Evolutionary conservation across 306 rosid species (phyloP).

Genomic region (Oemleria cerasiformis): DNA sequence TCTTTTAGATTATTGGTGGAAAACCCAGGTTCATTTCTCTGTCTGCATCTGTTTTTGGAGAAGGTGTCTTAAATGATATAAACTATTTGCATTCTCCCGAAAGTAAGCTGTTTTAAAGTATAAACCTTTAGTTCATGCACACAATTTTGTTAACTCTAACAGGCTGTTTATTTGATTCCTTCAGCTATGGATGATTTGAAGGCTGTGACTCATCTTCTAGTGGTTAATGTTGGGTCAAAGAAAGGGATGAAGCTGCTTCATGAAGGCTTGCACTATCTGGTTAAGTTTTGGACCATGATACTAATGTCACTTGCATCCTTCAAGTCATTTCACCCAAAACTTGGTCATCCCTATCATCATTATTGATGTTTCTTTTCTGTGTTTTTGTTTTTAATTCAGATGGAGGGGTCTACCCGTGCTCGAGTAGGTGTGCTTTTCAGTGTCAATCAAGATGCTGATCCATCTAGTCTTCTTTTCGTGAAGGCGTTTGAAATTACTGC

Average conservation of each 20-base stretch:
- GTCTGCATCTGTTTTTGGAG: conserved; percentile 49
- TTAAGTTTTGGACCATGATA: conserved; percentile 30
- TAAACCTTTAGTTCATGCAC: conserved; percentile 20
- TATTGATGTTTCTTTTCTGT: conserved; percentile 2
- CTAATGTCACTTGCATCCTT: conserved; percentile 18
- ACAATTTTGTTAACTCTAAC: conserved; percentile 26
- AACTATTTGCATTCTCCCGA: conserved; percentile 76
- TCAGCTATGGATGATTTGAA: conserved; percentile 87
- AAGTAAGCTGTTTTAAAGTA: conserved; percentile 58
- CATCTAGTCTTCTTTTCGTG: conserved; percentile 51
- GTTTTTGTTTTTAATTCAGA: conserved; percentile 44
- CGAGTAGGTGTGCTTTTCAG: conserved; percentile 76
- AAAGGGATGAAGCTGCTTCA: conserved; percentile 74
- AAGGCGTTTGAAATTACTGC: conserved; percentile 67
- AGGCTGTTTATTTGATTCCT: conserved; percentile 15
- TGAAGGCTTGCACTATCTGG: conserved; percentile 86
- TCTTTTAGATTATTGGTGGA: conserved; percentile 65
- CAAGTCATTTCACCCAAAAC: conserved; percentile 5
- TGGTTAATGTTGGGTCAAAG: conserved; percentile 59
- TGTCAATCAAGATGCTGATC: conserved; percentile 50
- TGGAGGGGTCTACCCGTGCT: conserved; percentile 63
- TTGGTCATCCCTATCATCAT: conserved; percentile 22
- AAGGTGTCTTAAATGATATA: conserved; percentile 48
- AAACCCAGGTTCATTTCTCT: conserved; percentile 77
- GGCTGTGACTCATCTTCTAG: conserved; percentile 89